Percentiles rank a stretch among this genome's conserved stretches.
Evolutionary conservation across 441 rosid species (phyloP).

Genomic region (Aquilaria agallochum): DNA sequence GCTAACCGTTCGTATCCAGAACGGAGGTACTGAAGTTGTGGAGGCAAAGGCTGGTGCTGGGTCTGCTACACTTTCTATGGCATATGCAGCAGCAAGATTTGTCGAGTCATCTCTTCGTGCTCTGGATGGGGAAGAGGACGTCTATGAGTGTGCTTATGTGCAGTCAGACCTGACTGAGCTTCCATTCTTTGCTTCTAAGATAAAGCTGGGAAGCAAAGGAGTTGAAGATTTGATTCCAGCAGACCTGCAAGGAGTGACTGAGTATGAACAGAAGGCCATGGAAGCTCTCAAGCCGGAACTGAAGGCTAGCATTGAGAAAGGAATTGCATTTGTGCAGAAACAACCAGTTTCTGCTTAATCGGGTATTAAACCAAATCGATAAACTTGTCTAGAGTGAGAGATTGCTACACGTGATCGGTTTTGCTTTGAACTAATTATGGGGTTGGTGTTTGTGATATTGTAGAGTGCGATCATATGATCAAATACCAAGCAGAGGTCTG

Average conservation of each 20-base stretch:
- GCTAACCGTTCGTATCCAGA: slow-evolving; percentile 84
- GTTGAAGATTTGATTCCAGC: slow-evolving; percentile 71
- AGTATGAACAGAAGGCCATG: slow-evolving; percentile 78
- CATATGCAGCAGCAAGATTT: slow-evolving; percentile 95
- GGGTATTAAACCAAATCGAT: too few relatives aligned
- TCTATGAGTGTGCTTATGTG: slow-evolving; percentile 82
- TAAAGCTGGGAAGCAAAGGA: slow-evolving; percentile 87
- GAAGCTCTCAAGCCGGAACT: slow-evolving; percentile 81
- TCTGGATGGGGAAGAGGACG: slow-evolving; percentile 87
- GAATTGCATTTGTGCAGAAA: slow-evolving; percentile 72
- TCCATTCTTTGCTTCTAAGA: slow-evolving; percentile 91
- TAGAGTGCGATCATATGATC: too few relatives aligned
- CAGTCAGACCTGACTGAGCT: slow-evolving; percentile 76
- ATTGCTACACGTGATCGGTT: too few relatives aligned
- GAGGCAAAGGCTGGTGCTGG: slow-evolving; percentile 99
- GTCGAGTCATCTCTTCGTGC: slow-evolving; percentile 97
- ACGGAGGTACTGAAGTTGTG: slow-evolving; percentile 97
- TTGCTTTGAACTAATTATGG: too few relatives aligned
- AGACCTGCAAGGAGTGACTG: slow-evolving; percentile 77
- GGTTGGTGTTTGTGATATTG: too few relatives aligned
- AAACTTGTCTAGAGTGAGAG: too few relatives aligned
- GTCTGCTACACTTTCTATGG: slow-evolving; percentile 96
- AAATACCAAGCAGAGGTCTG: too few relatives aligned
- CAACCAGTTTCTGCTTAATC: slow-evolving; percentile 46
- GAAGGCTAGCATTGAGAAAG: slow-evolving; percentile 89